These are phyloP conservation scores for Myochromella boudieri DNA, from an alignment of 768 basidiomycete species.

Conservation along the genomic window DNA sequence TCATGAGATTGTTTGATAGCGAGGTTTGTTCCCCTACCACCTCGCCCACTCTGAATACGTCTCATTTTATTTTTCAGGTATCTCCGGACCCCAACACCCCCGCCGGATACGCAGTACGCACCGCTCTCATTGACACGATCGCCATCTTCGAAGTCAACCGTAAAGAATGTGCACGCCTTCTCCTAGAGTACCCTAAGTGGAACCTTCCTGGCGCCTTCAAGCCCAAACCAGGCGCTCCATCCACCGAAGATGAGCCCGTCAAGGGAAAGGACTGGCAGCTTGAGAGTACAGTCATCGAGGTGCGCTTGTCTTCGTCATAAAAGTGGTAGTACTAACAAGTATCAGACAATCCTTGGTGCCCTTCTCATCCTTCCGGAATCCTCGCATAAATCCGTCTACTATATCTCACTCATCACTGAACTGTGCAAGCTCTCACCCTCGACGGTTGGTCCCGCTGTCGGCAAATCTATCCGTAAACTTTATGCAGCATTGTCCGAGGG, in stretches of 20 bases:
- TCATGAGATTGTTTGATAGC: constrained; percentile 65
- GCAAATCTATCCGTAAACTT: constrained; percentile 89
- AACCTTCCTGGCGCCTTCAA: constrained; percentile 82
- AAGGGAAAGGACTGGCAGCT: constrained; percentile 79
- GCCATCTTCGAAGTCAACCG: constrained; percentile 95
- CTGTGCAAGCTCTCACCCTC: constrained; percentile 91
- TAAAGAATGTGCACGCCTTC: constrained; percentile 87
- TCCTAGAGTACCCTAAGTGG: constrained; percentile 88
- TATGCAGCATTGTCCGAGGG: constrained; percentile 81
- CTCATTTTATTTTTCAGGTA: constrained; percentile 43
- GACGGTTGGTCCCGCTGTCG: constrained; percentile 94
- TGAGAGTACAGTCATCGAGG: constrained; percentile 88
- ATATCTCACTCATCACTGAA: constrained; percentile 86
- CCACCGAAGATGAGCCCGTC: constrained; percentile 42
- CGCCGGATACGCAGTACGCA: constrained; percentile 77
- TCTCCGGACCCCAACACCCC: constrained; percentile 75
- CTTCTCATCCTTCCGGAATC: constrained; percentile 79
- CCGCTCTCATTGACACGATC: constrained; percentile 71
- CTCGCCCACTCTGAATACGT: too few species aligned
- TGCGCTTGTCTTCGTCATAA: too few species aligned
- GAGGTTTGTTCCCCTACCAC: constrained; percentile 32
- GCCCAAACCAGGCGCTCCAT: constrained; percentile 63
- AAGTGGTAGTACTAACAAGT: neutral
- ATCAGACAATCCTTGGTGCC: constrained; percentile 69
- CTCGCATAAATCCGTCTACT: constrained; percentile 78